Evolutionary conservation across 345 rosid species (phyloP).

Genomic region (Eucalyptus microcorys): DNA sequence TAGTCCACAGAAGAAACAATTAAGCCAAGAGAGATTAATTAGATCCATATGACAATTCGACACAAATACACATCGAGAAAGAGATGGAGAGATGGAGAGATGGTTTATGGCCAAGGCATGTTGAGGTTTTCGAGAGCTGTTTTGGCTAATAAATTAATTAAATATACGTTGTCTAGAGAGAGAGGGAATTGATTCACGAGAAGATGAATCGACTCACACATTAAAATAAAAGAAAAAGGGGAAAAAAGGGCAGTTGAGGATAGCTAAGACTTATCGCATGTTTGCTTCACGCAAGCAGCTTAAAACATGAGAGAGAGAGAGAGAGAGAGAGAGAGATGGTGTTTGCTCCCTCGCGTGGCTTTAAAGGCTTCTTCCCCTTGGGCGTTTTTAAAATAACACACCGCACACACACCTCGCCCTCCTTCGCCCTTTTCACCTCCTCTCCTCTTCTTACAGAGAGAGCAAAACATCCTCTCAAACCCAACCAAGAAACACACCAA

Average conservation of each 20-base stretch:
- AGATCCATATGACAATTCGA: neutral
- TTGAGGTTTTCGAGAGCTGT: neutral
- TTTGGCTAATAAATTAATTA: neutral
- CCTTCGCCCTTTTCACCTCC: neutral
- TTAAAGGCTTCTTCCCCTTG: slow-evolving; percentile 52
- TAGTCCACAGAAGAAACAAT: neutral
- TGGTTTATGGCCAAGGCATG: neutral
- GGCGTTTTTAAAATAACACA: slow-evolving; percentile 7
- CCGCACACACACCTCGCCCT: neutral
- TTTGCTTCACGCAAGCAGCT: slow-evolving; percentile 99
- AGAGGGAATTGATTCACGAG: neutral
- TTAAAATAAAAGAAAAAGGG: slow-evolving; percentile 3
- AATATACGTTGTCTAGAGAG: neutral
- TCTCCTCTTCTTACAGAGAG: neutral
- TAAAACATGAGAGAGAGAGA: slow-evolving; percentile 14
- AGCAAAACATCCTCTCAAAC: neutral
- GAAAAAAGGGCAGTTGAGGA: slow-evolving; percentile 26
- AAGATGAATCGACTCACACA: neutral
- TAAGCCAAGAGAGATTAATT: neutral
- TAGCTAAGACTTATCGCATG: slow-evolving; percentile 57
- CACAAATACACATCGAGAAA: neutral
- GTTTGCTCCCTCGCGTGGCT: slow-evolving; percentile 91
- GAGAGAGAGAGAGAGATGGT: neutral
- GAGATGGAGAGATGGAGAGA: neutral
- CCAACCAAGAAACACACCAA: neutral